Percentiles rank a stretch among this genome's conserved stretches.
These are phyloP conservation scores for Lachnellula subtilissima DNA, from an alignment of 2,329 filamentous ascomycete genomes.

Conservation along the genomic window DNA sequence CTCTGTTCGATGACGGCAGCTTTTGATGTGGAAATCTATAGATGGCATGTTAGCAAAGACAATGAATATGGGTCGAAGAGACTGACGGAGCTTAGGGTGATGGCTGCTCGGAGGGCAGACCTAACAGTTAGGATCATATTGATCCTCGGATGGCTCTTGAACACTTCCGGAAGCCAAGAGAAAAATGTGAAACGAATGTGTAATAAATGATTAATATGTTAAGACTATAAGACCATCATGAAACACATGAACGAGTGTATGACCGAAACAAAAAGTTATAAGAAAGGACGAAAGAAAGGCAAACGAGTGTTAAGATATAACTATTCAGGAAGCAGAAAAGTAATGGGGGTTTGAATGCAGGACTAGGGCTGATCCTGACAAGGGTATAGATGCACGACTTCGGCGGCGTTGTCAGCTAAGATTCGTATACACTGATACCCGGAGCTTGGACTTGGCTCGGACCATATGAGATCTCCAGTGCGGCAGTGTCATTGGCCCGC, in stretches of 20 bases:
- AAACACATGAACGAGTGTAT: background rate
- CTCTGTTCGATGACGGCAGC: background rate
- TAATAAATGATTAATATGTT: background rate
- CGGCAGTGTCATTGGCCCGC: background rate
- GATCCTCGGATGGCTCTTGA: background rate
- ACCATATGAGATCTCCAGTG: background rate
- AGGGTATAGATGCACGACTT: conserved; percentile 2
- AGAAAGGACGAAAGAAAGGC: background rate
- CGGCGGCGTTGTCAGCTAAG: background rate
- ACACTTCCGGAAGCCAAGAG: background rate
- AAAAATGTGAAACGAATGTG: background rate
- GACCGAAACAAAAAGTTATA: background rate
- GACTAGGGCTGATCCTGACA: conserved; percentile 9
- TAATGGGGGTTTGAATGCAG: background rate
- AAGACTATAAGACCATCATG: background rate
- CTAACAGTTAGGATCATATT: background rate
- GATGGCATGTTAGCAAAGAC: background rate
- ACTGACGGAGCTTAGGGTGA: conserved; percentile 3
- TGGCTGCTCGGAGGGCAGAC: background rate
- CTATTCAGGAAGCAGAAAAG: background rate
- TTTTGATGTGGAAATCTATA: background rate
- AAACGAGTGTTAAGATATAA: background rate
- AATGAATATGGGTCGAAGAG: background rate
- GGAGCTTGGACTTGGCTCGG: background rate
- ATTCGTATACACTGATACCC: background rate